These are phyloP conservation scores for Casuarina equisetifolia DNA, from an alignment of 306 rosid genomes.

Conservation along the genomic window DNA sequence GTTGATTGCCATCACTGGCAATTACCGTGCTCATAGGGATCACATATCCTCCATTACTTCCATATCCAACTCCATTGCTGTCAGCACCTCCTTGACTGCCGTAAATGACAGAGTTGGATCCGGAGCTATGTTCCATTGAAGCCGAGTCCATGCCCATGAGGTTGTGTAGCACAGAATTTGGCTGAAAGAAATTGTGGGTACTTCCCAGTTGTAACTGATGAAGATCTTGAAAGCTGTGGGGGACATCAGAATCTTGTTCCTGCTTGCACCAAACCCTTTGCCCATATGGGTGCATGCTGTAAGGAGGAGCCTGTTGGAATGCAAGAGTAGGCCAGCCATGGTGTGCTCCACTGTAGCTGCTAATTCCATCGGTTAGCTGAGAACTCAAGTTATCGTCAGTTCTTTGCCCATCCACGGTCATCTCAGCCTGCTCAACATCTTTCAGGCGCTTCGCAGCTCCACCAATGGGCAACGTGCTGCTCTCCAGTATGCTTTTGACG, in stretches of 20 bases:
- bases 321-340: conserved; percentile 59
- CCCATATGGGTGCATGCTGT: conserved; percentile 43
- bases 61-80: conserved; percentile 22
- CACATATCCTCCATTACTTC: conserved; percentile 37
- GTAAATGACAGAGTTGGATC: conserved; percentile 45
- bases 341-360: conserved; percentile 11
- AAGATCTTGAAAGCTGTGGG: conserved; percentile 27
- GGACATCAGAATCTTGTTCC: conserved; percentile 44
- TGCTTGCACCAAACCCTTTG: conserved; percentile 82
- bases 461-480: conserved; percentile 73
- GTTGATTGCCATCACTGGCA: conserved; percentile 26
- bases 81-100: conserved; percentile 5
- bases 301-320: conserved; percentile 44
- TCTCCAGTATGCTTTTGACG: conserved; percentile 77
- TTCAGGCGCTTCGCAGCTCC: conserved; percentile 79
- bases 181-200: conserved; percentile 64
- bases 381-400: conserved; percentile 32
- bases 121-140: conserved; percentile 70
- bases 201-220: conserved; percentile 49
- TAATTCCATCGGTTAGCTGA: conserved; percentile 38
- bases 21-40: conserved; percentile 43
- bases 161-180: conserved; percentile 32
- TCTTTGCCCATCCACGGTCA: conserved; percentile 29
- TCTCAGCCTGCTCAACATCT: conserved; percentile 53
- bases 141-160: conserved; percentile 52